A percentile compares a stretch with the other conserved stretches of the same genome.
phyloP scores from a whole-genome alignment of 345 rosid genomes.

The Barbarea vulgaris region DNA sequence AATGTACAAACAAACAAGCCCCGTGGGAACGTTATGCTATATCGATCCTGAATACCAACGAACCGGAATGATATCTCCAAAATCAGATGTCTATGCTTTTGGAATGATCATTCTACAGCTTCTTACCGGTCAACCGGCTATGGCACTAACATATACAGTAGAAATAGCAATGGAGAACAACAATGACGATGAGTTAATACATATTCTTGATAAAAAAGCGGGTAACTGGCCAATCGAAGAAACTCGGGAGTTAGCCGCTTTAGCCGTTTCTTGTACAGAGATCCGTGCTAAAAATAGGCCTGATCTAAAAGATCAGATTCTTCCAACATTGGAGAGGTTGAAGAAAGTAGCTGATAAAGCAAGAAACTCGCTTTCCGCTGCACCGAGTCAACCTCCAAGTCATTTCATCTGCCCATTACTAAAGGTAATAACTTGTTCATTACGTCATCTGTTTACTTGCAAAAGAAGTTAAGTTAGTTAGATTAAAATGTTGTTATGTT shows the following conservation, averaged over 20 bases:
- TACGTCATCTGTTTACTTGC: conserved; percentile 11
- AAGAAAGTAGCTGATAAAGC: conserved; percentile 56
- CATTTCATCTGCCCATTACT: conserved; percentile 83
- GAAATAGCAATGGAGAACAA: conserved; percentile 63
- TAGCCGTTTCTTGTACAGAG: conserved; percentile 76
- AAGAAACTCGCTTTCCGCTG: conserved; percentile 24
- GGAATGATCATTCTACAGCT: conserved; percentile 85
- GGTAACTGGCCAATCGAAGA: conserved; percentile 82
- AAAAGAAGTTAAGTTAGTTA: not conserved
- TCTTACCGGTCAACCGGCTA: conserved; percentile 76
- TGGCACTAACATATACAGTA: conserved; percentile 62
- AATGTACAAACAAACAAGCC: conserved; percentile 57
- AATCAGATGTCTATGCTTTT: conserved; percentile 80
- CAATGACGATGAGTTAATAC: conserved; percentile 40
- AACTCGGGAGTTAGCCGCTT: conserved; percentile 55
- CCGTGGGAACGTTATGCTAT: conserved; percentile 81
- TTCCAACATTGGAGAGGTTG: conserved; percentile 68
- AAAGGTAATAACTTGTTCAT: conserved; percentile 52
- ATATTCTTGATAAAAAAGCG: conserved; percentile 66
- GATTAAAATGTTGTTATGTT: not conserved
- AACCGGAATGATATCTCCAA: conserved; percentile 70
- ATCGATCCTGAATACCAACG: conserved; percentile 93
- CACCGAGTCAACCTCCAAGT: conserved; percentile 45
- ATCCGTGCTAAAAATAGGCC: conserved; percentile 64
- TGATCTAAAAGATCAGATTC: conserved; percentile 58